phyloP scores from a whole-genome alignment of 495 filamentous ascomycete species.

The Podospora appendiculata region DNA sequence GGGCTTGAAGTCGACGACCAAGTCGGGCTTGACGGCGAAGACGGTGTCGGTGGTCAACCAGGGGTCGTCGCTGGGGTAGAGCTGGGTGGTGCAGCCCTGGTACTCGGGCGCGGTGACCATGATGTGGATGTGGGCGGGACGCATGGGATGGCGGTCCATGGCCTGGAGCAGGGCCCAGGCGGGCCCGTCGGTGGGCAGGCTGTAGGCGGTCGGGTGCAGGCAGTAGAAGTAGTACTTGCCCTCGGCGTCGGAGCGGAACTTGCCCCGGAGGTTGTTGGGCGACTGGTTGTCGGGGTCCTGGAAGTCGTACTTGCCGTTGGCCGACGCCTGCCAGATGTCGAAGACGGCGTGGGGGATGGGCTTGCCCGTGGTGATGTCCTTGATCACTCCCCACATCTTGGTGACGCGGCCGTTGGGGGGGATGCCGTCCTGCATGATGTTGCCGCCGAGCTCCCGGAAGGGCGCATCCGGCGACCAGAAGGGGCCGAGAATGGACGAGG shows the following conservation, averaged over 20 bases:
- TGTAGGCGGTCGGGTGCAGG: constrained; percentile 75
- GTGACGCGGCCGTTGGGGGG: constrained; percentile 54
- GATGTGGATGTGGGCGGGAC: constrained; percentile 81
- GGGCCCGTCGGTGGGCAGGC: constrained; percentile 66
- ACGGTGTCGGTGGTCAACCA: constrained; percentile 66
- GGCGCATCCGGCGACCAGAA: constrained; percentile 84
- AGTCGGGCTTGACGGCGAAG: constrained; percentile 73
- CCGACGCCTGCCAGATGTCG: constrained; percentile 80
- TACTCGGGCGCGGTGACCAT: constrained; percentile 52
- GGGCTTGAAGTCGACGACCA: constrained; percentile 65
- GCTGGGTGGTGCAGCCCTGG: constrained; percentile 67
- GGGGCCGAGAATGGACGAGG: constrained; percentile 75
- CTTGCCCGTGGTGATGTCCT: constrained; percentile 63
- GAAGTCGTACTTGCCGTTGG: constrained; percentile 87
- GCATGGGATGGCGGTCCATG: constrained; percentile 75
- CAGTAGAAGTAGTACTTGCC: constrained; percentile 76
- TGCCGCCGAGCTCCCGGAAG: constrained; percentile 62
- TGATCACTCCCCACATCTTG: constrained; percentile 68
- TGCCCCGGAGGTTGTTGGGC: constrained; percentile 77
- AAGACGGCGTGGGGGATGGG: constrained; percentile 64
- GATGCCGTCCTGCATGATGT: constrained; percentile 61
- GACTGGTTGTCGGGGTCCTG: constrained; percentile 70
- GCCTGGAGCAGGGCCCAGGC: constrained; percentile 59
- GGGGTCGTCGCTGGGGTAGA: constrained; percentile 64
- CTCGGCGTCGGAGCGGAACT: constrained; percentile 69